Conservation (phyloP, 441 rosid genomes). For the Bocquillonia castaneifolia region DNA sequence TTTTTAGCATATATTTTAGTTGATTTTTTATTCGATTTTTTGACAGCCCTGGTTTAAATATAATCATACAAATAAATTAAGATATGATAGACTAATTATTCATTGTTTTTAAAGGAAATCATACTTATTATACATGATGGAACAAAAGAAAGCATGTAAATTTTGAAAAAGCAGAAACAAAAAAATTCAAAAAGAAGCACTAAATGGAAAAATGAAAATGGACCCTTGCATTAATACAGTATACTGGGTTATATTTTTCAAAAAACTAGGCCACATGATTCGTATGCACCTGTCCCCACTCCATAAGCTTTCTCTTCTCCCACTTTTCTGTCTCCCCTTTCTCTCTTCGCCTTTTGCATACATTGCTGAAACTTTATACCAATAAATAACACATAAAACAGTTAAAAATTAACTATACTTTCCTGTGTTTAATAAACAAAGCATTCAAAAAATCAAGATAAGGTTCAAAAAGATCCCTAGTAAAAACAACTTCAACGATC, state of each 20-base stretch:
- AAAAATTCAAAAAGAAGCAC: neutral
- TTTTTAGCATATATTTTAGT: too few species aligned
- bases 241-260: neutral
- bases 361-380: neutral
- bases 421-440: neutral
- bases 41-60: too few species aligned
- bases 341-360: neutral
- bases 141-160: too few species aligned
- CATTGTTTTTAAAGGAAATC: too few species aligned
- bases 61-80: too few species aligned
- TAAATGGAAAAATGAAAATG: neutral
- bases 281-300: constrained; percentile 24
- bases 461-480: constrained; percentile 11
- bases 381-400: neutral
- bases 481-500: neutral
- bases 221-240: neutral
- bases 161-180: too few species aligned
- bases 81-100: too few species aligned
- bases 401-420: neutral
- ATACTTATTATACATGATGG: too few species aligned
- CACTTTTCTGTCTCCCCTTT: constrained; percentile 5
- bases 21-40: too few species aligned
- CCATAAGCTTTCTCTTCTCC: constrained; percentile 20
- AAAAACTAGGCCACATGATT: constrained; percentile 33
- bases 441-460: too few species aligned